Conservation (phyloP, 2,329 filamentous ascomycete genomes). For the Cadophora sp. region DNA sequence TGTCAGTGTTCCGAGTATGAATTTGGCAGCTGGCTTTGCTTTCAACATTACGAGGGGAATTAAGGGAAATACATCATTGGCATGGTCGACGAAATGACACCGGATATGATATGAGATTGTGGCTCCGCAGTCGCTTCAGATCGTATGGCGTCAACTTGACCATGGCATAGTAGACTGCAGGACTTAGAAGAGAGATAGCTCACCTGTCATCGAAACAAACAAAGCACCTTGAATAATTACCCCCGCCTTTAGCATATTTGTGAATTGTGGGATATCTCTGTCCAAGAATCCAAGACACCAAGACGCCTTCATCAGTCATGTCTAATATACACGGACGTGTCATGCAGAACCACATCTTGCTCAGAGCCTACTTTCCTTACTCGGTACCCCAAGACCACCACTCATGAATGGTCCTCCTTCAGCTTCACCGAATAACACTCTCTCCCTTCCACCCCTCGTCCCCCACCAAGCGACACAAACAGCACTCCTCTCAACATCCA, state of each 20-base stretch:
- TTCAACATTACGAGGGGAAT: neutral
- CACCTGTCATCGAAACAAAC: neutral
- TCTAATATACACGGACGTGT: neutral
- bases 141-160: neutral
- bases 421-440: constrained; percentile 37
- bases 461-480: constrained; percentile 75
- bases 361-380: constrained; percentile 38
- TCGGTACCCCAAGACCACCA: constrained; percentile 35
- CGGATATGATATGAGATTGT: constrained; percentile 1
- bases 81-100: neutral
- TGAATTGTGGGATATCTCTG: neutral
- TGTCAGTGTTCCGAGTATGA: neutral
- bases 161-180: neutral
- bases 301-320: constrained; percentile 4
- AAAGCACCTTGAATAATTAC: neutral
- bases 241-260: neutral
- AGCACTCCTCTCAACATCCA: constrained; percentile 72
- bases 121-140: neutral
- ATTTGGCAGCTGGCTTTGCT: neutral
- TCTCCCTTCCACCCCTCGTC: constrained; percentile 50
- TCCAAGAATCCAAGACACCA: neutral
- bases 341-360: neutral
- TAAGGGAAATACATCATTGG: neutral
- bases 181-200: constrained; percentile 4
- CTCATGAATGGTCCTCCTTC: constrained; percentile 41